A percentile compares a stretch with the other conserved stretches of the same genome.
Evolutionary conservation across 169 alveolate genomes (phyloP).

Genomic region (Cryptosporidium sp.): DNA sequence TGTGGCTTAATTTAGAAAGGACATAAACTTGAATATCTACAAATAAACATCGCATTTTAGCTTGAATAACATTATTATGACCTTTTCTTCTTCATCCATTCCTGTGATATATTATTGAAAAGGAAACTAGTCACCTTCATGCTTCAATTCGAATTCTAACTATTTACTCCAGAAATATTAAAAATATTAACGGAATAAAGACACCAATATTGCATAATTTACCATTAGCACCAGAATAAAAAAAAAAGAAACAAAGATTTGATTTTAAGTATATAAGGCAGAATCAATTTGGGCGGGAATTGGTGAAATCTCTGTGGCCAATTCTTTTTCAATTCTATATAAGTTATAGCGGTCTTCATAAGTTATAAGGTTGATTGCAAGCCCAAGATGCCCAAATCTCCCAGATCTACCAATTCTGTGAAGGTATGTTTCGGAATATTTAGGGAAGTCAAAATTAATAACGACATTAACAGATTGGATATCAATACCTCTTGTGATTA

Average conservation of each 20-base stretch:
- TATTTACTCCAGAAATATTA: not conserved
- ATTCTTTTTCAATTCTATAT: slow-evolving; percentile 94
- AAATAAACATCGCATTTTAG: slow-evolving; percentile 32
- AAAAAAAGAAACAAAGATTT: not conserved
- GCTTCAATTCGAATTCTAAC: not conserved
- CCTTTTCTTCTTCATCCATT: not conserved
- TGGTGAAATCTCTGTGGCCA: slow-evolving; percentile 97
- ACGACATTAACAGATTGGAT: slow-evolving; percentile 98
- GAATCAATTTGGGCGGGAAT: slow-evolving; percentile 94
- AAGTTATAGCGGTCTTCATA: slow-evolving; percentile 93
- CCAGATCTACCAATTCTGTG: slow-evolving; percentile 99
- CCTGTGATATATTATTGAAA: not conserved
- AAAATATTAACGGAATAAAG: not conserved
- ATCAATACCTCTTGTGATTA: slow-evolving; percentile 99
- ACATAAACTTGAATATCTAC: slow-evolving; percentile 31
- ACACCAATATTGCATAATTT: not conserved
- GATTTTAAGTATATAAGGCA: slow-evolving; percentile 87
- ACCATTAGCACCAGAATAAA: not conserved
- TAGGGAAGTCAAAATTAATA: slow-evolving; percentile 98
- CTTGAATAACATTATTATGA: not conserved
- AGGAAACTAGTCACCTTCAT: slow-evolving; percentile 8
- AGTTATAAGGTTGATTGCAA: slow-evolving; percentile 96
- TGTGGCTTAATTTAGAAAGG: not conserved
- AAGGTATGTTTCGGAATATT: slow-evolving; percentile 94
- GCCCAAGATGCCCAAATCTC: slow-evolving; percentile 97